Evolutionary conservation across 495 filamentous ascomycete species (phyloP), one percentile per base, ranked within the genome.

Genomic region (Apiosordaria backusii): DNA sequence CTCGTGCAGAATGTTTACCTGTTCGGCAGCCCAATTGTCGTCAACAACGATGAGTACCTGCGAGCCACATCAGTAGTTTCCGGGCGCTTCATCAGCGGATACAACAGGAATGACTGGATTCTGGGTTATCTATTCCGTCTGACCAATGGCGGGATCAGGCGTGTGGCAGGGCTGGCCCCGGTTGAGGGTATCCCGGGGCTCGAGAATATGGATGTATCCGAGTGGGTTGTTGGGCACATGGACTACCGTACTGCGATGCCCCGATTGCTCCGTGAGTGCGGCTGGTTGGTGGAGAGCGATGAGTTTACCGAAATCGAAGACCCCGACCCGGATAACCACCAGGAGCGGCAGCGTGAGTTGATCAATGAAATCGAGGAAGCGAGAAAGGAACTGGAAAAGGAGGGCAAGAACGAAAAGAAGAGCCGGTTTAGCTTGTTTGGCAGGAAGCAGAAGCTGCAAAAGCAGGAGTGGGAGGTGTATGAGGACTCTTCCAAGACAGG

Each of bases 261-360:
- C 15, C 86, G 86, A 52, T 83, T 99, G 9, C 81, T 99, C 18
- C 86, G 90, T 52, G 87, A 91, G 70, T 82, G 79, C 60, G 94
- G 93, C 27, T 99, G 93, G 92, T 77, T 90, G 58, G 90, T 98
- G 2, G 86, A 95, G 68, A 91, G 88, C 65, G 93, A 97, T 63
- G 96, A 98, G 73, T 99, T 99, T 74, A 87, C 88, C 1, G 95
- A 99, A 76, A 98, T 99, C 61, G 94, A 98, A 70, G 96, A 99
- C 68, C 92, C 96, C 1, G 95, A 99, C 72, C 95, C 95, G 3
- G 96, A 98, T 4, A 92, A 95, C 66, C 93, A 98, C 74, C 81
- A 86, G 60, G 87, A 93, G 75, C 84, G 93, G 26, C 95, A 99
- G 78, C 84, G 90, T 45, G 94, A 99, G 75, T 83, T 99, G 58